phyloP scores from a whole-genome alignment of 2,329 filamentous ascomycete genomes.

The Macrophomina pseudophaseolina region DNA sequence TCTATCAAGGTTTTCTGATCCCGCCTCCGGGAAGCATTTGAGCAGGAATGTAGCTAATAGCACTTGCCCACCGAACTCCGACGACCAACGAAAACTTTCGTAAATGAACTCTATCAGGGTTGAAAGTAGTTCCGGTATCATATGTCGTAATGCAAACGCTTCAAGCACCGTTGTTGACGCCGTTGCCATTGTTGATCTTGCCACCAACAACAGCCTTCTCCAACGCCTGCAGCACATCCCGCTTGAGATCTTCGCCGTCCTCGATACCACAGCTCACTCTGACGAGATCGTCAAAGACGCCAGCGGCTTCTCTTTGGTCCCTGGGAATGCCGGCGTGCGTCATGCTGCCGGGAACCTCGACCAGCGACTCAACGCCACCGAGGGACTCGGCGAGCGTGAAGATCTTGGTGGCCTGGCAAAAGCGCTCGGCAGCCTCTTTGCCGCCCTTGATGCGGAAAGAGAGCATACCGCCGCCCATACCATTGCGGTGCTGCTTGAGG shows the following conservation, averaged over 20 bases:
- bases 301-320: slow-evolving; percentile 87
- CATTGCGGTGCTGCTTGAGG: slow-evolving; percentile 87
- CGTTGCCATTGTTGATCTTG: slow-evolving; percentile 50
- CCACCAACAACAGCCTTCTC: slow-evolving; percentile 70
- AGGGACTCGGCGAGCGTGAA: slow-evolving; percentile 94
- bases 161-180: slow-evolving; percentile 23
- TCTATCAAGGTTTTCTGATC: not conserved
- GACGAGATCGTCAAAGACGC: slow-evolving; percentile 93
- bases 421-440: slow-evolving; percentile 81
- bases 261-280: slow-evolving; percentile 93
- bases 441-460: slow-evolving; percentile 93
- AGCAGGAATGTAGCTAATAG: not conserved
- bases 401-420: slow-evolving; percentile 87
- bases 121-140: not conserved
- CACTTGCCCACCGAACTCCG: not conserved
- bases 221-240: slow-evolving; percentile 81
- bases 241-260: slow-evolving; percentile 81
- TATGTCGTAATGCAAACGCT: not conserved
- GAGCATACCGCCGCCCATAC: slow-evolving; percentile 96
- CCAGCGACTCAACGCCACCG: slow-evolving; percentile 88
- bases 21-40: not conserved
- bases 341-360: slow-evolving; percentile 94
- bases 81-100: not conserved
- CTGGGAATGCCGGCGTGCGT: slow-evolving; percentile 94
- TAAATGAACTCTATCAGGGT: slow-evolving; percentile 1